Percentiles rank a stretch among this genome's conserved stretches.
These are phyloP conservation scores for Chytridium lagenaria DNA, from an alignment of 371 early-diverging fungal genomes.

Conservation along the genomic window DNA sequence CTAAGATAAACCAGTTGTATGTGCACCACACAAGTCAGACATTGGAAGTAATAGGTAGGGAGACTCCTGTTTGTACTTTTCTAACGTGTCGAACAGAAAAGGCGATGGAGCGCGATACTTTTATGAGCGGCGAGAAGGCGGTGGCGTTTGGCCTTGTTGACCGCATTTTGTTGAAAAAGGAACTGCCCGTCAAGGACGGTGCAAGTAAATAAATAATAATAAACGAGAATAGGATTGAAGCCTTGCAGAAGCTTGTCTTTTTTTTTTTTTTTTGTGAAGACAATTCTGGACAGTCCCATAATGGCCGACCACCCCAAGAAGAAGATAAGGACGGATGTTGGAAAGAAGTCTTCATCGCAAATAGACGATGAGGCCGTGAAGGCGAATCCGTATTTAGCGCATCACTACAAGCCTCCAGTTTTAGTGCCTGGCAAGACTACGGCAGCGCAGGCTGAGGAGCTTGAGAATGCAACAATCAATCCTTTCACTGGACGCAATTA, in stretches of 20 bases:
- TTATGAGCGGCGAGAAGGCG: slow-evolving; percentile 93
- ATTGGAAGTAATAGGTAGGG: slow-evolving; percentile 80
- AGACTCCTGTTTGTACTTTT: background rate
- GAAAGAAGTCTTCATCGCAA: background rate
- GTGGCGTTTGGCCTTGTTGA: slow-evolving; percentile 93
- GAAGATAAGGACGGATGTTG: background rate
- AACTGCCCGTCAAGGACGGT: background rate
- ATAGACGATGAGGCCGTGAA: slow-evolving; percentile 14
- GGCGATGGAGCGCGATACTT: slow-evolving; percentile 93
- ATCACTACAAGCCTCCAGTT: slow-evolving; percentile 27
- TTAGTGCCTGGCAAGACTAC: slow-evolving; percentile 53
- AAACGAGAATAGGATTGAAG: background rate
- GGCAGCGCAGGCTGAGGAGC: slow-evolving; percentile 48
- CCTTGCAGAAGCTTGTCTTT: background rate
- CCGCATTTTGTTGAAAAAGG: slow-evolving; percentile 49
- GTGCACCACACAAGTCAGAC: slow-evolving; percentile 85
- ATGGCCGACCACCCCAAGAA: slow-evolving; percentile 16
- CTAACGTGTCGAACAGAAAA: slow-evolving; percentile 6
- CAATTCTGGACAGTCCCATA: background rate
- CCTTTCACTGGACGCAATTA: slow-evolving; percentile 82
- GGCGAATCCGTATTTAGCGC: slow-evolving; percentile 49
- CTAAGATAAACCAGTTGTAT: slow-evolving; percentile 86
- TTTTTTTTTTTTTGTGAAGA: background rate
- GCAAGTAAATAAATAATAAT: background rate
- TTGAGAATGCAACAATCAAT: slow-evolving; percentile 79